phyloP scores from a whole-genome alignment of 2,329 filamentous ascomycete species.

The Fusarium sp. region DNA sequence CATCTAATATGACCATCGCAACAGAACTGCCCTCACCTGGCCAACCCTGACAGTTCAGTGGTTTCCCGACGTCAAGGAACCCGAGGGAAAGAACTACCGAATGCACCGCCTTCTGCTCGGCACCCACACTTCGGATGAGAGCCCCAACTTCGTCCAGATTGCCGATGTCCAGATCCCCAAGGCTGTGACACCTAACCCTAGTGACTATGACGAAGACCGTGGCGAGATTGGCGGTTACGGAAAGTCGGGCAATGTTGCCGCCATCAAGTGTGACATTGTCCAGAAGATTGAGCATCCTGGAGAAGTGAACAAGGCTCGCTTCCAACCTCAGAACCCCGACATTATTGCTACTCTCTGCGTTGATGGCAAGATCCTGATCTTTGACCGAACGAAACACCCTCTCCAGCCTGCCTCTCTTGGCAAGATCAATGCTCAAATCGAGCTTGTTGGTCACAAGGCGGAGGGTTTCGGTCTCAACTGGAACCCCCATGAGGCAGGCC shows the following conservation, averaged over 20 bases:
- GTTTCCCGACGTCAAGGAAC: slow-evolving; percentile 94
- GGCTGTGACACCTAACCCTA: slow-evolving; percentile 76
- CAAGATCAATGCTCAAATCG: slow-evolving; percentile 83
- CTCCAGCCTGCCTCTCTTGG: slow-evolving; percentile 74
- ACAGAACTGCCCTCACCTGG: slow-evolving; percentile 90
- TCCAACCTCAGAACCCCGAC: slow-evolving; percentile 97
- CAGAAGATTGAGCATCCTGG: slow-evolving; percentile 97
- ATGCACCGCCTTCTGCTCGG: slow-evolving; percentile 92
- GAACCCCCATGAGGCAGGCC: slow-evolving; percentile 86
- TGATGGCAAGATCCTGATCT: slow-evolving; percentile 89
- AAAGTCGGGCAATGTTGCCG: slow-evolving; percentile 74
- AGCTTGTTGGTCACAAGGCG: slow-evolving; percentile 83
- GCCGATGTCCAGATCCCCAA: slow-evolving; percentile 95
- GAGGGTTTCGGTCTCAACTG: slow-evolving; percentile 95
- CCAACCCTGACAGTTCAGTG: slow-evolving; percentile 97
- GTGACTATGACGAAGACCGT: slow-evolving; percentile 90
- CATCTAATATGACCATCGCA: slow-evolving; percentile 23
- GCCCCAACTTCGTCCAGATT: slow-evolving; percentile 93
- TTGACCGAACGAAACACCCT: slow-evolving; percentile 95
- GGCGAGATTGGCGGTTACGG: slow-evolving; percentile 96
- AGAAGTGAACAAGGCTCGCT: slow-evolving; percentile 98
- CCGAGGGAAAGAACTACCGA: slow-evolving; percentile 87
- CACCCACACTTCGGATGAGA: slow-evolving; percentile 90
- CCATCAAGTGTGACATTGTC: slow-evolving; percentile 89
- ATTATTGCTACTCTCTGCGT: slow-evolving; percentile 94